Percentiles rank a stretch among this genome's conserved stretches.
phyloP scores from a whole-genome alignment of 257 asterid species.

The Cruciata laevipes region DNA sequence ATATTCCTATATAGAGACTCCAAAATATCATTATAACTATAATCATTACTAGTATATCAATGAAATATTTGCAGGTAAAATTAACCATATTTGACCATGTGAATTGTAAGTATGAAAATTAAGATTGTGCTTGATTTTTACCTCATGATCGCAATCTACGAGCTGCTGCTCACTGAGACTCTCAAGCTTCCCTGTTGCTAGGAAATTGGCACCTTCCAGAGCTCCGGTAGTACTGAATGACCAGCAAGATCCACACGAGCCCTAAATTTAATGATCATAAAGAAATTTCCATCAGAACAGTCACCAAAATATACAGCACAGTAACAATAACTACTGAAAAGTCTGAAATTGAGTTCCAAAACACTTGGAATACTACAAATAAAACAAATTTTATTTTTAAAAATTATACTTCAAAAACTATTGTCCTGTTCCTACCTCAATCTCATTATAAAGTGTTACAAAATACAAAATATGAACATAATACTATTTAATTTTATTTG shows the following conservation, averaged over 20 bases:
- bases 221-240: constrained; percentile 87
- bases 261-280: constrained; percentile 31
- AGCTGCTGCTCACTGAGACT: constrained; percentile 94
- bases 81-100: too few relatives aligned
- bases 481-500: too few relatives aligned
- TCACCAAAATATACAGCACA: not conserved
- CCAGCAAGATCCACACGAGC: constrained; percentile 93
- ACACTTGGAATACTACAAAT: not conserved
- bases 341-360: not conserved
- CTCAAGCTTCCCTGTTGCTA: constrained; percentile 74
- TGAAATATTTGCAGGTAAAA: not conserved
- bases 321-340: not conserved
- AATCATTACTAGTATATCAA: too few relatives aligned
- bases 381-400: not conserved
- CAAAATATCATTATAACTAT: too few relatives aligned
- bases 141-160: constrained; percentile 95
- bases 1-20: too few relatives aligned
- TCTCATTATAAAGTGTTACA: too few relatives aligned
- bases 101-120: too few relatives aligned
- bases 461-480: too few relatives aligned
- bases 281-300: constrained; percentile 1
- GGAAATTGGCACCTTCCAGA: constrained; percentile 76
- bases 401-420: not conserved
- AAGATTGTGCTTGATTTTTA: too few relatives aligned
- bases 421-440: not conserved